Evolutionary conservation across 768 basidiomycete genomes (phyloP).

Genomic region (Auricularia cornea): DNA sequence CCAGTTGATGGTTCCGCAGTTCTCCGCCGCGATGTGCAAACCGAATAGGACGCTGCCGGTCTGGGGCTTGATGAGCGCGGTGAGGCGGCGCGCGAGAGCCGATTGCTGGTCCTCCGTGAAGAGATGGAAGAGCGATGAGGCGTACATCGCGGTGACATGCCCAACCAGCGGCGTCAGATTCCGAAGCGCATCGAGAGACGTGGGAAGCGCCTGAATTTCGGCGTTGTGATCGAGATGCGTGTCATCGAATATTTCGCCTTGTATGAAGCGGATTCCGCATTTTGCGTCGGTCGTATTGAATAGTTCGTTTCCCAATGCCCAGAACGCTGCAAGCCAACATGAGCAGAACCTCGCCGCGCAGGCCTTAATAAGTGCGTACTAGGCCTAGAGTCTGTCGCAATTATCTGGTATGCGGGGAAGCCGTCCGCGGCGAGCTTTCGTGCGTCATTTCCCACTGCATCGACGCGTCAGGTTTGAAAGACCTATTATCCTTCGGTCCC

Average conservation of each 20-base stretch:
- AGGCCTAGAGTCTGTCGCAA: neutral
- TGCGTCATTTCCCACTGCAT: conserved; percentile 10
- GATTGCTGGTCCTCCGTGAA: conserved; percentile 20
- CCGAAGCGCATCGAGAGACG: conserved; percentile 22
- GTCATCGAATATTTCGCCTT: conserved; percentile 46
- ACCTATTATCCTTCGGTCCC: no score
- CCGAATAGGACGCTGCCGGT: conserved; percentile 26
- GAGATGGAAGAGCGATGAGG: conserved; percentile 39
- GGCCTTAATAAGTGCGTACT: neutral
- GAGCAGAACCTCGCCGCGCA: neutral
- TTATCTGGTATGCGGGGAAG: conserved; percentile 6
- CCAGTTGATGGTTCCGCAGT: neutral
- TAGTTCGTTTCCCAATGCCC: conserved; percentile 46
- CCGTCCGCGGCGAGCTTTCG: conserved; percentile 7
- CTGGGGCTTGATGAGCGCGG: conserved; percentile 18
- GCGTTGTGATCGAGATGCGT: conserved; percentile 29
- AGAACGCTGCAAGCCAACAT: conserved; percentile 35
- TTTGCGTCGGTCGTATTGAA: conserved; percentile 44
- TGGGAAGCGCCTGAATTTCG: neutral
- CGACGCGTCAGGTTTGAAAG: no score
- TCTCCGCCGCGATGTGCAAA: conserved; percentile 11
- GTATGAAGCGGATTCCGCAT: conserved; percentile 47
- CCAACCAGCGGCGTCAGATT: conserved; percentile 34
- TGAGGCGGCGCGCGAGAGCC: conserved; percentile 18
- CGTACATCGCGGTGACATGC: conserved; percentile 41